phyloP scores from a whole-genome alignment of 257 asterid species.

The Jacaranda copaia region DNA sequence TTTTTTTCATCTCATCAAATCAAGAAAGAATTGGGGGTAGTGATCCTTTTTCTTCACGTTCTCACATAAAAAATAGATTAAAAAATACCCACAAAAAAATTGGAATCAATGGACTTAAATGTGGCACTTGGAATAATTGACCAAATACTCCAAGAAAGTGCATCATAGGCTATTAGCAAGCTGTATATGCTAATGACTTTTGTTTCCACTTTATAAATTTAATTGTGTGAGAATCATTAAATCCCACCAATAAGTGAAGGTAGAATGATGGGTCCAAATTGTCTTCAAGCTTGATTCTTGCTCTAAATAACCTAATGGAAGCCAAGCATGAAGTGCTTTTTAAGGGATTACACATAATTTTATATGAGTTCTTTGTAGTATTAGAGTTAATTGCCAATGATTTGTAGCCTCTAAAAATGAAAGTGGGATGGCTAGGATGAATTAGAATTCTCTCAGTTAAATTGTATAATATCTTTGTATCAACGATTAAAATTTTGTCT shows the following conservation, averaged over 20 bases:
- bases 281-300: not conserved
- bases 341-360: not conserved
- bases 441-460: no score
- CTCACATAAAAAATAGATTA: not conserved
- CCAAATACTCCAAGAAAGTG: slow-evolving; percentile 28
- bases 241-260: slow-evolving; percentile 19
- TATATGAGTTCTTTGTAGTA: not conserved
- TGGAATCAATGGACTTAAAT: slow-evolving; percentile 37
- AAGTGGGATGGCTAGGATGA: no score
- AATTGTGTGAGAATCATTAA: slow-evolving; percentile 11
- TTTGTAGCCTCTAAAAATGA: no score
- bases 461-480: no score
- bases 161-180: slow-evolving; percentile 3
- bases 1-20: slow-evolving; percentile 40
- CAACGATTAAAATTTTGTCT: no score
- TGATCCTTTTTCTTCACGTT: slow-evolving; percentile 17
- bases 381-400: not conserved
- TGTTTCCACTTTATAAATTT: slow-evolving; percentile 4
- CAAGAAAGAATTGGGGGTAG: slow-evolving; percentile 33
- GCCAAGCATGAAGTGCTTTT: not conserved
- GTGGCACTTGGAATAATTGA: slow-evolving; percentile 35
- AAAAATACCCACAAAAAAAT: slow-evolving; percentile 26
- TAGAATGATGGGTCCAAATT: slow-evolving; percentile 14
- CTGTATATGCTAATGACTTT: not conserved
- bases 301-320: not conserved